Evolutionary conservation across 768 basidiomycete genomes (phyloP).

Genomic region (Auricularia cornea): DNA sequence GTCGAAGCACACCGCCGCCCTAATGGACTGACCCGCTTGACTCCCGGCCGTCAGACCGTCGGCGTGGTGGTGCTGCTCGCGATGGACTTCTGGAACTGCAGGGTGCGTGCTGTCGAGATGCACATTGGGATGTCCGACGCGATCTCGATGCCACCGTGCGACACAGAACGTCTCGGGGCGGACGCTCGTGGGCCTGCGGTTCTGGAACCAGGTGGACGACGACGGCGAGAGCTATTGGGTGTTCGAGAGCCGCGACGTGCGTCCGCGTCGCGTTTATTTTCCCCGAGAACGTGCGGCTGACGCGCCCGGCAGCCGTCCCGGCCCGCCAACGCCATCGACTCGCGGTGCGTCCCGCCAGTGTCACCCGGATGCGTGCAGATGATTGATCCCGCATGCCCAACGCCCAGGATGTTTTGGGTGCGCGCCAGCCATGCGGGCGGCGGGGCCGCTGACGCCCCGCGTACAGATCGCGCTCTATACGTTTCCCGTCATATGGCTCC

Average conservation of each 20-base stretch:
- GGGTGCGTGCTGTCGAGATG: constrained; percentile 42
- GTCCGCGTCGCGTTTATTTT: constrained; percentile 20
- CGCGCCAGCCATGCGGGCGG: no score
- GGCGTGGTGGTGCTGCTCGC: constrained; percentile 87
- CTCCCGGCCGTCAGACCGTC: constrained; percentile 52
- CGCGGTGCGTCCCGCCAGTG: constrained; percentile 46
- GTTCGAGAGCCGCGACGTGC: constrained; percentile 91
- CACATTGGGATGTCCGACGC: background rate
- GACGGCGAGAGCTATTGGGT: constrained; percentile 97
- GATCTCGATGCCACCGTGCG: background rate
- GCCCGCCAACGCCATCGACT: constrained; percentile 82
- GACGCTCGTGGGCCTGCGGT: constrained; percentile 87
- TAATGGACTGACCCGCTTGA: background rate
- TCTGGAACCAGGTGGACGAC: constrained; percentile 98
- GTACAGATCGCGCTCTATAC: constrained; percentile 75
- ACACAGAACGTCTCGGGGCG: constrained; percentile 88
- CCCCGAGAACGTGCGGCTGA: background rate
- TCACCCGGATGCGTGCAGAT: constrained; percentile 1
- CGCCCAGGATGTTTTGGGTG: constrained; percentile 86
- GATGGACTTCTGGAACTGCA: constrained; percentile 98
- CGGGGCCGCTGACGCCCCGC: background rate
- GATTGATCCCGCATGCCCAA: constrained; percentile 6
- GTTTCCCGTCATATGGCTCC: constrained; percentile 83
- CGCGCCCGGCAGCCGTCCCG: constrained; percentile 56
- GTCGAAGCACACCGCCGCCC: constrained; percentile 23